Base-by-base conservation (phyloP, 305 asterid genomes). In the Ajuga reptans region DNA sequence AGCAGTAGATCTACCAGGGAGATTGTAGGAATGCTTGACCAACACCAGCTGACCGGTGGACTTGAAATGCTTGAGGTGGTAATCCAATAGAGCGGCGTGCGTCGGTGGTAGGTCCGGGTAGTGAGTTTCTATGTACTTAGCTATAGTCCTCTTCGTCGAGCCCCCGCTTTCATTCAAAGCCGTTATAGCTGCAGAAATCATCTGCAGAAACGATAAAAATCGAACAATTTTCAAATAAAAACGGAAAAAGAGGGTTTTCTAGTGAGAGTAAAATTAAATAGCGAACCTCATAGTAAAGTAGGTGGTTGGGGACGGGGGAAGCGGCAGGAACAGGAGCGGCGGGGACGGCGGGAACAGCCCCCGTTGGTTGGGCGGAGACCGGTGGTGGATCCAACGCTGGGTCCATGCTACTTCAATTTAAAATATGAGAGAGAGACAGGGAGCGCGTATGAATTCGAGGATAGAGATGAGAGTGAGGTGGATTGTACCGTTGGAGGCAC, bases 21-120 rank as follows among this genome's bases (percentile, higher is more conserved):
- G 84, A 77, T 72, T 79, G 83, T 91, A 91, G 0, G 96, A 91
- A 75, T 87, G 79, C 63, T 86, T 89, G 11, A 84, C 84, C 95
- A 87, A 83, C 21, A 78, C 68, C 0, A 91, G 73, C 36, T 82
- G 82, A 0, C 95, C 95, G 50, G 21, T 67, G 72, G 74, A 59
- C 71, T 85, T 91, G 69, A 89, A 21, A 9, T 67, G 78, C 84
- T 87, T 86, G 60, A 91, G 78, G 68, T 84, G 83, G 50, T 77
- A 75, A 61, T 88, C 79, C 82, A 91, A 65, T 74, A 83, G 72
- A 21, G 72, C 76, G 4, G 84, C 56, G 87, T 86, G 88, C 24
- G 76, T 80, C 7, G 84, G 78, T 1, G 94, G 90, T 3, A 87
- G 85, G 58, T 77, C 75, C 47, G 78, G 2, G 78, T 77, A 89